Percentiles rank a stretch among this genome's conserved stretches.
Conservation (phyloP, 805 yeast species). For the Debaryomyces hansenii region DNA sequence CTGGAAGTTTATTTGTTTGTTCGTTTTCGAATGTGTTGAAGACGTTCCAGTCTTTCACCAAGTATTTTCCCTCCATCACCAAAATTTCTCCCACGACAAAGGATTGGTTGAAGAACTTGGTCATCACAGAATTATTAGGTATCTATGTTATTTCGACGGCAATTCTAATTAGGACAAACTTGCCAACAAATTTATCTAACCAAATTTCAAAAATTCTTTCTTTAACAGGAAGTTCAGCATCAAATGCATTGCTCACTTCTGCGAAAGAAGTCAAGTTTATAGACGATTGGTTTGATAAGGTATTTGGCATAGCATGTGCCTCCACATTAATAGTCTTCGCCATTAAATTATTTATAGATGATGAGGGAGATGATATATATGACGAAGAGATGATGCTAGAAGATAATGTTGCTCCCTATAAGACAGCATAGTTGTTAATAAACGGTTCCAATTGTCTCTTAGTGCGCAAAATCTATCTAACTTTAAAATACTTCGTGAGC, state of each 20-base stretch:
- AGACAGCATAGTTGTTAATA: conserved; percentile 3
- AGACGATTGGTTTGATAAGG: conserved; percentile 53
- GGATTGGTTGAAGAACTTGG: conserved; percentile 36
- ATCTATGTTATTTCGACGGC: conserved; percentile 54
- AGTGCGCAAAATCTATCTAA: too few species aligned
- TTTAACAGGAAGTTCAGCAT: conserved; percentile 28
- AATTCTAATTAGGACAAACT: conserved; percentile 46
- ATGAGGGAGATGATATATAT: conserved; percentile 17
- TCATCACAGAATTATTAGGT: conserved; percentile 48
- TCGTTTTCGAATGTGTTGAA: conserved; percentile 64
- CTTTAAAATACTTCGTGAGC: too few species aligned
- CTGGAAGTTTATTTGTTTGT: conserved; percentile 59
- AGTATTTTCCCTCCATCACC: conserved; percentile 24
- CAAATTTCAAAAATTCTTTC: conserved; percentile 41
- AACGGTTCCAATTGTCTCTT: too few species aligned
- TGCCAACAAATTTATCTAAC: conserved; percentile 45
- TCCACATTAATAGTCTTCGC: conserved; percentile 27
- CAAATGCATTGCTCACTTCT: conserved; percentile 17
- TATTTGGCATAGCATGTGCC: conserved; percentile 46
- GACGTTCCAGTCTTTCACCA: conserved; percentile 55
- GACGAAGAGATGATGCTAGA: conserved; percentile 39
- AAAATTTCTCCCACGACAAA: conserved; percentile 15
- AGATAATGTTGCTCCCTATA: conserved; percentile 7
- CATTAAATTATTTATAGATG: conserved; percentile 19
- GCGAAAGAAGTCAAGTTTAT: conserved; percentile 43